phyloP scores from a whole-genome alignment of 352 stramenopile species.

The Halophytophthora polymorphica region DNA sequence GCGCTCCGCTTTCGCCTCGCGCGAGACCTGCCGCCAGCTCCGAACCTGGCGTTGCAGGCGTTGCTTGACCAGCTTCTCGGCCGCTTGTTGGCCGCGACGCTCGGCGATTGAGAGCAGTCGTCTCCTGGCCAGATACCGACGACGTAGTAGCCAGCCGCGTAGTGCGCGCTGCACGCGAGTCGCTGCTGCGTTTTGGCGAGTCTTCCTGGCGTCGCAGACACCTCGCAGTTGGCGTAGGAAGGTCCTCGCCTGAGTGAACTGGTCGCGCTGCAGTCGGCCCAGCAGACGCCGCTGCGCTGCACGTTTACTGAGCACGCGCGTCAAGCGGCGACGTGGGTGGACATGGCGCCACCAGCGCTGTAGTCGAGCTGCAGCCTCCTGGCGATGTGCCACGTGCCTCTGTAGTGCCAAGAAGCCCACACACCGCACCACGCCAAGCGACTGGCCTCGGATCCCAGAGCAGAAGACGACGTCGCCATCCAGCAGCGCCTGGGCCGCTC shows the following conservation, averaged over 20 bases:
- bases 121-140: constrained; percentile 38
- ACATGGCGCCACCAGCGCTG: constrained; percentile 40
- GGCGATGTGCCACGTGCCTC: constrained; percentile 23
- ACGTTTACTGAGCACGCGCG: constrained; percentile 32
- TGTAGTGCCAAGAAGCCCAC: constrained; percentile 56
- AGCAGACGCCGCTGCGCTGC: constrained; percentile 35
- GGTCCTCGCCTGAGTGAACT: constrained; percentile 30
- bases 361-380: constrained; percentile 16
- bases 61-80: constrained; percentile 23
- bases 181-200: constrained; percentile 33
- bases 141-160: constrained; percentile 40
- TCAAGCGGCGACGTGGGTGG: constrained; percentile 17
- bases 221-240: constrained; percentile 52
- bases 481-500: constrained; percentile 40
- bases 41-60: constrained; percentile 22
- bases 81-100: constrained; percentile 20
- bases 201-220: constrained; percentile 26
- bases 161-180: constrained; percentile 42
- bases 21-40: constrained; percentile 17
- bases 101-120: constrained; percentile 20
- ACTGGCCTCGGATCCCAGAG: constrained; percentile 28
- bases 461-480: constrained; percentile 8
- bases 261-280: constrained; percentile 37
- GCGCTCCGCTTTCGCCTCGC: constrained; percentile 11
- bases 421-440: constrained; percentile 38